phyloP scores from a whole-genome alignment of 2,329 filamentous ascomycete species.

The Periconia digitata region DNA sequence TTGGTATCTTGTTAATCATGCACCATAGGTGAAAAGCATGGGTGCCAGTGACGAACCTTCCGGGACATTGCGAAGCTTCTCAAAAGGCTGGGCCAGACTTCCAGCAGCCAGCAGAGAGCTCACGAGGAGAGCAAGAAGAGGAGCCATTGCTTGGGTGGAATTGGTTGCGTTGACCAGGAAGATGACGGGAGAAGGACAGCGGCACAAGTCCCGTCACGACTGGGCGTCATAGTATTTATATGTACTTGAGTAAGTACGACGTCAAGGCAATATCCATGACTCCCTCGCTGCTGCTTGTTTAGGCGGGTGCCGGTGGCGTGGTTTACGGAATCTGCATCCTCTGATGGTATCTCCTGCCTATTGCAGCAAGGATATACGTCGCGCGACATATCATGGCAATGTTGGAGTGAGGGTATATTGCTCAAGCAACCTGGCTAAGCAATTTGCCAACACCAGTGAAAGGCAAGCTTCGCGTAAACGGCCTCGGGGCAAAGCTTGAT shows the following conservation, averaged over 20 bases:
- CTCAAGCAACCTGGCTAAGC: not conserved
- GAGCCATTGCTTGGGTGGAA: conserved; percentile 16
- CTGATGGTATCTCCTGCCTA: not conserved
- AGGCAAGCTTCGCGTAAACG: not conserved
- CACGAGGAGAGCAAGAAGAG: conserved; percentile 24
- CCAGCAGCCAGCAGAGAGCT: conserved; percentile 24
- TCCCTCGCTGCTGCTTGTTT: no score
- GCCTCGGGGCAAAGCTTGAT: not conserved
- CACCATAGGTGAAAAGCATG: no score
- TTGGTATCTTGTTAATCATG: not conserved
- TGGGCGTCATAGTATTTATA: not conserved
- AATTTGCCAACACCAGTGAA: not conserved
- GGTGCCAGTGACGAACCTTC: conserved; percentile 15
- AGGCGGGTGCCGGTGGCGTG: not conserved
- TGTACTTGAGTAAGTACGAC: no score
- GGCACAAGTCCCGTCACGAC: not conserved
- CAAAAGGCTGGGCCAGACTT: conserved; percentile 27
- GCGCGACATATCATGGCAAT: not conserved
- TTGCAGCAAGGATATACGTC: not conserved
- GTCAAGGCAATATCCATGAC: no score
- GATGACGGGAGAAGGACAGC: not conserved
- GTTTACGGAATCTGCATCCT: not conserved
- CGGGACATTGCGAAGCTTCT: conserved; percentile 25
- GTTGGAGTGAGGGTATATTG: not conserved
- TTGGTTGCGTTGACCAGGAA: not conserved